Conservation (phyloP, 352 stramenopile species). For the Phytophthora uliginosa region DNA sequence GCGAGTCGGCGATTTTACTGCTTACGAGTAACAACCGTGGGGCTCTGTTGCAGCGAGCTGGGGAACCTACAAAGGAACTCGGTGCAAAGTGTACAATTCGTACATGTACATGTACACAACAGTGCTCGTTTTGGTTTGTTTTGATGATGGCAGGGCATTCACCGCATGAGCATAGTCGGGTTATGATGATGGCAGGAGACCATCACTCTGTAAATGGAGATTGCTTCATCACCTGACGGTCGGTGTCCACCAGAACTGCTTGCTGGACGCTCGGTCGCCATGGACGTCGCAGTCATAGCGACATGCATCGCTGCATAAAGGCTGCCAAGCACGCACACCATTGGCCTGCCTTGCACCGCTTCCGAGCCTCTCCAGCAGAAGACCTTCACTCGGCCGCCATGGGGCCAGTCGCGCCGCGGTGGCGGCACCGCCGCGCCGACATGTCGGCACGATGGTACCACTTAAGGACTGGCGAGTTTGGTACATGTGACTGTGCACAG, state of each 20-base stretch:
- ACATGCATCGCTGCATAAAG: too few species aligned
- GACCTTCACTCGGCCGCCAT: not conserved
- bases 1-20: too few species aligned
- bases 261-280: not conserved
- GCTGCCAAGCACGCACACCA: too few species aligned
- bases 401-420: not conserved
- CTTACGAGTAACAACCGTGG: too few species aligned
- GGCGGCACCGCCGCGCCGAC: not conserved
- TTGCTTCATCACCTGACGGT: too few species aligned
- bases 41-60: too few species aligned
- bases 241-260: too few species aligned
- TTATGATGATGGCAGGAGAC: not conserved
- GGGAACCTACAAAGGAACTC: not conserved
- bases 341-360: too few species aligned
- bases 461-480: not conserved
- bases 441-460: not conserved
- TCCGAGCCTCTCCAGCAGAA: too few species aligned
- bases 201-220: not conserved
- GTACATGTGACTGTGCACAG: too few species aligned
- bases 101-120: too few species aligned
- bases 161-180: not conserved
- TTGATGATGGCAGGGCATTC: not conserved
- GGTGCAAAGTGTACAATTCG: not conserved
- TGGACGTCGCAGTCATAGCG: not conserved
- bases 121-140: not conserved